Evolutionary conservation across 495 filamentous ascomycete genomes (phyloP).

Genomic region (Penicillium goetzii): DNA sequence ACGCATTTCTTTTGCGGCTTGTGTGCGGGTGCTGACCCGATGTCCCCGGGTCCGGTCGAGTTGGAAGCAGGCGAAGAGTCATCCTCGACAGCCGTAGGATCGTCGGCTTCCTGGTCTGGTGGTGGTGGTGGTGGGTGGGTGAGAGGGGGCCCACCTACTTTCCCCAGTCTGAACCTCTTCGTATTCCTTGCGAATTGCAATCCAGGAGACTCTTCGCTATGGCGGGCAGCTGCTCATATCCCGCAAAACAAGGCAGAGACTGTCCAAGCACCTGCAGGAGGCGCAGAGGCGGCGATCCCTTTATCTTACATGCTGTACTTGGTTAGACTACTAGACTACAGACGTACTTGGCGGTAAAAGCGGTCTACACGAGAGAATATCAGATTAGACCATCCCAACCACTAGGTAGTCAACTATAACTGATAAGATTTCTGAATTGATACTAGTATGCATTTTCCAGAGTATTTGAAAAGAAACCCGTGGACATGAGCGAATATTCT

Average conservation of each 20-base stretch:
- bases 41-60: conserved; percentile 34
- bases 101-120: conserved; percentile 26
- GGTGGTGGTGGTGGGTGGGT: conserved; percentile 51
- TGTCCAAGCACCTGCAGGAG: conserved; percentile 7
- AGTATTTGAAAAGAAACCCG: too few relatives aligned
- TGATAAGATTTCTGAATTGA: not conserved
- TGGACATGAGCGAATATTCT: too few relatives aligned
- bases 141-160: conserved; percentile 49
- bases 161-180: not conserved
- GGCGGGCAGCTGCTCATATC: not conserved
- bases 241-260: conserved; percentile 3
- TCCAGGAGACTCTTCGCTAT: not conserved
- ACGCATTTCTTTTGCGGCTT: conserved; percentile 40
- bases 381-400: not conserved
- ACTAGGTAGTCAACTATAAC: not conserved
- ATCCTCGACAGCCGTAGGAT: conserved; percentile 46
- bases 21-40: conserved; percentile 27
- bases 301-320: not conserved
- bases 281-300: not conserved
- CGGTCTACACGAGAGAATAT: not conserved
- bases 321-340: too few relatives aligned
- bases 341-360: conserved; percentile 1
- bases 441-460: not conserved
- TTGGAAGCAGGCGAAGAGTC: conserved; percentile 35
- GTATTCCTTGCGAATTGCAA: not conserved